Percentiles rank a stretch among this genome's conserved stretches.
Evolutionary conservation across 2,329 filamentous ascomycete genomes (phyloP).

Genomic region (Byssochlamys sp.): DNA sequence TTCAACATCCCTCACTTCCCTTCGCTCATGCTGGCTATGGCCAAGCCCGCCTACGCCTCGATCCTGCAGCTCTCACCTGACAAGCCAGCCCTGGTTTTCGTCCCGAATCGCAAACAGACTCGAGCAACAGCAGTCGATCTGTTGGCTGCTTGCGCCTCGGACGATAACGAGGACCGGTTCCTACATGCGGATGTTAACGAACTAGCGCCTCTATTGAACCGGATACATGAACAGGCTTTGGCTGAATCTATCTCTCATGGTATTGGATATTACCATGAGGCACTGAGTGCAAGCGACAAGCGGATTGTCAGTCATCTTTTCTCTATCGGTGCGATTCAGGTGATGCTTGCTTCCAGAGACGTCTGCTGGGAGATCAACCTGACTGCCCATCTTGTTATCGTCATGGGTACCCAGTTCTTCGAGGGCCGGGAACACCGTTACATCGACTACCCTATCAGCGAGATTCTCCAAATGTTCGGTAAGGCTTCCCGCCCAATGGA

Average conservation of each 20-base stretch:
- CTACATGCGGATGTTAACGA: conserved; percentile 75
- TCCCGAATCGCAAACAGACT: conserved; percentile 87
- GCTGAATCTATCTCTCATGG: conserved; percentile 86
- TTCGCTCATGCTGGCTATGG: conserved; percentile 97
- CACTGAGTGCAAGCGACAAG: conserved; percentile 77
- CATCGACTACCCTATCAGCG: conserved; percentile 87
- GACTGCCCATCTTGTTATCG: conserved; percentile 78
- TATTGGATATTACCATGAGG: conserved; percentile 95
- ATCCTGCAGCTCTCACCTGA: conserved; percentile 80
- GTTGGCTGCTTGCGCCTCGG: conserved; percentile 73
- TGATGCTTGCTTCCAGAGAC: conserved; percentile 72
- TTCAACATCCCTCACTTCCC: conserved; percentile 95
- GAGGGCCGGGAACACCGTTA: conserved; percentile 95
- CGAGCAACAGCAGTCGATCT: conserved; percentile 78
- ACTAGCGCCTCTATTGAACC: conserved; percentile 68
- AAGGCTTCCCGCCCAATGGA: conserved; percentile 71
- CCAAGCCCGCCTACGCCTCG: conserved; percentile 81
- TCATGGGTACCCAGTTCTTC: conserved; percentile 97
- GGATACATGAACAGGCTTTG: conserved; percentile 75
- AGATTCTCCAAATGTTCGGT: conserved; percentile 95
- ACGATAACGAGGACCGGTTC: conserved; percentile 89
- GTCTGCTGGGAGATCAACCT: conserved; percentile 92
- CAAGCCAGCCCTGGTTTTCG: conserved; percentile 83
- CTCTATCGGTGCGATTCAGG: conserved; percentile 77
- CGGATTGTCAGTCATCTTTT: conserved; percentile 89